These are phyloP conservation scores for Phytophthora niederhauseri DNA, from an alignment of 352 stramenopile genomes.

Conservation along the genomic window DNA sequence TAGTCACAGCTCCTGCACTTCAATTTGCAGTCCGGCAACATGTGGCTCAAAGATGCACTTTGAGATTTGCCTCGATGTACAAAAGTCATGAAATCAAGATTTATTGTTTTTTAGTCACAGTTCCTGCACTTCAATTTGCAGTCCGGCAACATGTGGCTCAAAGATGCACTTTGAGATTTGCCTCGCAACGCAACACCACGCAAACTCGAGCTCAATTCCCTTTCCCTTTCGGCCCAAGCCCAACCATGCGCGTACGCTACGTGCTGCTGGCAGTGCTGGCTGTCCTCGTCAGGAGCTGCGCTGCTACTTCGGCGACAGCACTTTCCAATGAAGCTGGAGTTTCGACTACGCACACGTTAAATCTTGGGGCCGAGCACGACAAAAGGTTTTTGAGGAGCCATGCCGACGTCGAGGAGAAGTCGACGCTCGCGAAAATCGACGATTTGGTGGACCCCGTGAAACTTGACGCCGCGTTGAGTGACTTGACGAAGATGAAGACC, in stretches of 20 bases:
- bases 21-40: no score
- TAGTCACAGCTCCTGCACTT: no score
- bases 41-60: neutral
- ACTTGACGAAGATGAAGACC: constrained; percentile 4
- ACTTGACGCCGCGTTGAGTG: constrained; percentile 4
- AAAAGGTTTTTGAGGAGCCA: neutral
- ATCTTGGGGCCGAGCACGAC: neutral
- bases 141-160: neutral
- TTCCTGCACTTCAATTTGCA: no score
- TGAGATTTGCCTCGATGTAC: constrained; percentile 38
- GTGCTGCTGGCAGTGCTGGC: neutral
- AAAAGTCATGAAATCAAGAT: no score
- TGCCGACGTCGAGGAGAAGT: constrained; percentile 1
- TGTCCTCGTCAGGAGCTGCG: neutral
- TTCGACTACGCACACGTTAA: neutral
- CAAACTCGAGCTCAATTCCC: neutral
- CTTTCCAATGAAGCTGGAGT: neutral
- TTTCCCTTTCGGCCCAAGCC: neutral
- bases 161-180: constrained; percentile 39
- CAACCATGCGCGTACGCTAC: neutral
- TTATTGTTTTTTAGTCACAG: no score
- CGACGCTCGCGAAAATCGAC: neutral
- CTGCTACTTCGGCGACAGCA: neutral
- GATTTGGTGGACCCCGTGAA: constrained; percentile 12
- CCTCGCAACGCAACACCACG: constrained; percentile 46